Evolutionary conservation across 2,329 filamentous ascomycete genomes (phyloP), one percentile per base, ranked within the genome.

Genomic region (Alternaria infectoria): DNA sequence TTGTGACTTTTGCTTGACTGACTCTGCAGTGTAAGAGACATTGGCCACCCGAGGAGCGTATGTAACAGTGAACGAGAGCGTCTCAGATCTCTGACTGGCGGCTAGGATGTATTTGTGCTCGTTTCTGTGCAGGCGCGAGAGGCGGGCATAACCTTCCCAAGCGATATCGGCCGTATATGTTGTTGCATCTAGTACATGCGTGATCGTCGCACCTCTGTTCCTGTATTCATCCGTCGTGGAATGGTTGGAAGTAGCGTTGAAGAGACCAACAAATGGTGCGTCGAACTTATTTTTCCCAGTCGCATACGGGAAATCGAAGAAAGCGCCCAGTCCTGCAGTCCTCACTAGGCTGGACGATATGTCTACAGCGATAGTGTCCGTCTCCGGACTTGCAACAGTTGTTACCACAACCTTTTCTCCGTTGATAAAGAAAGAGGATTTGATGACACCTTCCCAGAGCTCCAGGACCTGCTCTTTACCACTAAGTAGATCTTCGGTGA

Each of bases 301-400:
- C 19, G 84, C 79, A 57, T 84, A 83, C 3, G 86, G 85, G 58
- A 85, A 87, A 57, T 87, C 85, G 58, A 87, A 81, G 66, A 86
- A 86, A 6, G 87, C 69, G 0, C 83, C 81, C 8, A 87, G 69
- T 5, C 70, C 66, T 0, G 78, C 81, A 2, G 66, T 64, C 5
- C 67, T 70, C 8, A 87, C 65, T 3, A 86, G 72, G 1, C 77
- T 69, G 0, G 84, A 86, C 12, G 78, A 72, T 11, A 86, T 72
- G 8, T 77, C 70, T 23, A 86, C 75, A 2, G 81, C 83, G 15
- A 86, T 66, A 15, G 83, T 82, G 64, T 86, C 83, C 0, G 81
- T 82, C n/a, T 79, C 68, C 1, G 83, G 78, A 57, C 85, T 83
- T 7, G 79, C 82, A 67, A 80, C 79, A 0, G 83, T 86, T 59